These are phyloP conservation scores for Alternaria infectoria DNA, from an alignment of 2,329 filamentous ascomycete species.

Conservation along the genomic window DNA sequence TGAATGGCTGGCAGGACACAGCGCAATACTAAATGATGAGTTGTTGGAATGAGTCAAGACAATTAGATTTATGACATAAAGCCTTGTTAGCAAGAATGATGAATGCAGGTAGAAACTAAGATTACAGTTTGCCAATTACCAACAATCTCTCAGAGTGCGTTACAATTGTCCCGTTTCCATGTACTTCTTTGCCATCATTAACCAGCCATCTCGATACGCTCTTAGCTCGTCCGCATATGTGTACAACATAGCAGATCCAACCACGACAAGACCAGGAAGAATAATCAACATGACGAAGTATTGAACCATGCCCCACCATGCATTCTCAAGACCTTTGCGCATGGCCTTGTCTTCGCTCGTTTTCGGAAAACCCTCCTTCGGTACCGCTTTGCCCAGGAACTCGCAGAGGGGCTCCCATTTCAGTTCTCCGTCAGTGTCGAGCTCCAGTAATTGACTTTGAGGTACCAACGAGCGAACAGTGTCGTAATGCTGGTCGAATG, in stretches of 20 bases:
- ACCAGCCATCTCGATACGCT: slow-evolving; percentile 13
- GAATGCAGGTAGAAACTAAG: neutral
- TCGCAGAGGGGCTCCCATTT: slow-evolving; percentile 38
- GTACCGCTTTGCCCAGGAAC: slow-evolving; percentile 33
- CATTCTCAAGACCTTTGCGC: slow-evolving; percentile 20
- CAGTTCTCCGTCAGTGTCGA: slow-evolving; percentile 23
- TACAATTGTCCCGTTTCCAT: slow-evolving; percentile 12
- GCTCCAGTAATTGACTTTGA: slow-evolving; percentile 30
- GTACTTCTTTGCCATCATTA: slow-evolving; percentile 19
- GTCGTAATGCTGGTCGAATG: slow-evolving; percentile 34
- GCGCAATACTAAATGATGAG: neutral
- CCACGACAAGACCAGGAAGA: slow-evolving; percentile 16
- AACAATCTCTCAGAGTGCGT: neutral
- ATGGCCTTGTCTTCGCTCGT: slow-evolving; percentile 30
- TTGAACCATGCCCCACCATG: slow-evolving; percentile 31
- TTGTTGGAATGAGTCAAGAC: neutral
- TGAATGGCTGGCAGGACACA: neutral
- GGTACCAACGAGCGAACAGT: slow-evolving; percentile 32
- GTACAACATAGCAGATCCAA: slow-evolving; percentile 11
- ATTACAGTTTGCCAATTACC: neutral
- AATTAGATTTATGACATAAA: neutral
- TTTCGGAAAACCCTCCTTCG: slow-evolving; percentile 26
- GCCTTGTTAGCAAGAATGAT: neutral
- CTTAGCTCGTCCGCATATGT: slow-evolving; percentile 15
- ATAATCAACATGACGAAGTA: slow-evolving; percentile 26